Evolutionary conservation across 768 basidiomycete species (phyloP), one percentile per base, ranked within the genome.

Genomic region (Mycena vulgaris): DNA sequence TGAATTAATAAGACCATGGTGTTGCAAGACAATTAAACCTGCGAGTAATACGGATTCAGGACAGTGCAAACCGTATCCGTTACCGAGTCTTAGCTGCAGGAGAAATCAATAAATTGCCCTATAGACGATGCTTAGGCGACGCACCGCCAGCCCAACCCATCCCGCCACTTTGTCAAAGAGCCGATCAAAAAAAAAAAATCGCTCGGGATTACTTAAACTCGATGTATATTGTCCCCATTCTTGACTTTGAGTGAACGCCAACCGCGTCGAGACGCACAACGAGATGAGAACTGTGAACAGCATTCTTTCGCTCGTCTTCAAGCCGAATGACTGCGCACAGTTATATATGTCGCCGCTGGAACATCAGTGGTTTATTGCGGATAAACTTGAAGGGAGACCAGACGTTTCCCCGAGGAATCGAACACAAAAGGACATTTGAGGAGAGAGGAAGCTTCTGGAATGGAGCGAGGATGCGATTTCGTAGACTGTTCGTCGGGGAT

Each of bases 111-210:
- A 8, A 11, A 16, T 19, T n/a, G 23, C 28, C 21, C 19, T 1
- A 11, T 13, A 6, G 23, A 47, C 39, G 39, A 33, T 35, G 13
- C 11, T 40, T 9, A 40, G 19, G 40, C 11, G 37, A 39, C 35
- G 55, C 35, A 56, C 55, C 11, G 11, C 55, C 55, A 13, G 55
- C 39, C 55, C 55, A 56, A 13, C 55, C 55, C 33, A n/a, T 56
- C 14, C 55, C 55, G 7, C 55, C 55, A 25, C 55, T 28, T 17
- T 17, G 19, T 5, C 19, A 5, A 4, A 17, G 11, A 40, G 40
- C 19, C 40, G 7, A 16, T 40, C 40, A 40, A 40, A 35, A 35
- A 6, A 35, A 13, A 40, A 35, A 35, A 6, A 35, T 5, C 33
- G 7, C 33, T 35, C 33, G 33, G 33, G 13, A 35, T 35, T 35